These are phyloP conservation scores for Pythium rishiriense DNA, from an alignment of 352 stramenopile species.

Conservation along the genomic window DNA sequence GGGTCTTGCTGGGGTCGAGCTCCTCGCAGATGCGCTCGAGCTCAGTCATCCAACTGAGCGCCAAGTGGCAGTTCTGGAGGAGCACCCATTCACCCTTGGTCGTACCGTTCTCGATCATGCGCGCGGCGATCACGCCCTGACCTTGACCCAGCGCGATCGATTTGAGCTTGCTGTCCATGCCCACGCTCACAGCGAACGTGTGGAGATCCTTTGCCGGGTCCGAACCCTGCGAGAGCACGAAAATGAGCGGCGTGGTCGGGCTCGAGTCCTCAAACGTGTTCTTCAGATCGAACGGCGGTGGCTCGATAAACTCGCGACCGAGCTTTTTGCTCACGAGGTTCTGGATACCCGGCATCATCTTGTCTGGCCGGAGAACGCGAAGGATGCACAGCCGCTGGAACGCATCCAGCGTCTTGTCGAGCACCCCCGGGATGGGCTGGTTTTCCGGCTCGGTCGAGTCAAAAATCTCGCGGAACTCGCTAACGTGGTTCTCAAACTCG, in stretches of 20 bases:
- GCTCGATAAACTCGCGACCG: conserved; percentile 90
- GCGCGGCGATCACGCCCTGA: conserved; percentile 87
- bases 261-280: conserved; percentile 91
- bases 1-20: conserved; percentile 74
- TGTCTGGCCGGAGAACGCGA: conserved; percentile 75
- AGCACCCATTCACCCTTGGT: conserved; percentile 93
- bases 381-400: conserved; percentile 87
- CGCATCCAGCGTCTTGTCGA: conserved; percentile 64
- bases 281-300: conserved; percentile 88
- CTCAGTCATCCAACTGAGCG: conserved; percentile 94
- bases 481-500: conserved; percentile 52
- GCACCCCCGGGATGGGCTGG: conserved; percentile 56
- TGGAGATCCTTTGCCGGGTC: conserved; percentile 94
- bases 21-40: conserved; percentile 95
- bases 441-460: conserved; percentile 82
- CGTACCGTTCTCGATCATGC: conserved; percentile 89
- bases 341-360: conserved; percentile 89
- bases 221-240: conserved; percentile 92
- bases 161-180: conserved; percentile 90
- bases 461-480: conserved; percentile 71
- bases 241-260: conserved; percentile 90
- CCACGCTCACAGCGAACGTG: conserved; percentile 83
- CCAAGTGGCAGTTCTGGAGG: conserved; percentile 95
- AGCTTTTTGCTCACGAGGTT: conserved; percentile 88
- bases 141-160: conserved; percentile 94